Conservation (phyloP, 257 asterid genomes). For the Solanum lignicaule region DNA sequence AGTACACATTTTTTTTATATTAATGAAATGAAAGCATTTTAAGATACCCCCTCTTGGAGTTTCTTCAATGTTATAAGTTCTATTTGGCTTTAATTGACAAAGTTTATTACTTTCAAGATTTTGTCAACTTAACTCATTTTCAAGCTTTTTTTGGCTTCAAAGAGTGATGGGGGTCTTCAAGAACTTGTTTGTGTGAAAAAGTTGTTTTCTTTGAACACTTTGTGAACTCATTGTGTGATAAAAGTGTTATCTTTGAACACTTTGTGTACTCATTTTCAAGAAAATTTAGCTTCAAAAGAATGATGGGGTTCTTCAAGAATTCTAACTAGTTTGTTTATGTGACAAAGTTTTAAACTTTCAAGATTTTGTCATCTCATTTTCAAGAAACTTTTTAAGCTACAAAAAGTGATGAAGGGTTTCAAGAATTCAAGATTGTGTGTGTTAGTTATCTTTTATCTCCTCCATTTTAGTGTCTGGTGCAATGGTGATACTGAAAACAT, state of each 20-base stretch:
- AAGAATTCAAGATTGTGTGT: slow-evolving; percentile 3
- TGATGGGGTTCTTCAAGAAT: slow-evolving; percentile 24
- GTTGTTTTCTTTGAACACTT: neutral
- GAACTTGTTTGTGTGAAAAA: neutral
- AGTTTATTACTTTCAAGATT: neutral
- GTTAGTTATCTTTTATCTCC: slow-evolving; percentile 15
- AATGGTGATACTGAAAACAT: slow-evolving; percentile 42
- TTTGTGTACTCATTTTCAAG: neutral
- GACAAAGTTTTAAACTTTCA: neutral
- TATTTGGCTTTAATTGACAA: neutral
- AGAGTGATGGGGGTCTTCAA: slow-evolving; percentile 28
- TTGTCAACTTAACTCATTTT: neutral
- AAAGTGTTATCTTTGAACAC: neutral
- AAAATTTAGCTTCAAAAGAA: neutral
- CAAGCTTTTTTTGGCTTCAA: neutral
- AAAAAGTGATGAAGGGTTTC: slow-evolving; percentile 27
- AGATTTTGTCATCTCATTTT: neutral
- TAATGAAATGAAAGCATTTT: neutral
- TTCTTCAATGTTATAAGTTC: neutral
- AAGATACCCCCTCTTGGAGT: neutral
- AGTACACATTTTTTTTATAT: neutral
- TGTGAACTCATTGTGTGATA: neutral
- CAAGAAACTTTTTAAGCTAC: neutral
- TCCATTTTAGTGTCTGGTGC: slow-evolving; percentile 26
- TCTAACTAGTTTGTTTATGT: neutral